phyloP scores from a whole-genome alignment of 495 filamentous ascomycete genomes.

The Aspergillus coremiiformis region DNA sequence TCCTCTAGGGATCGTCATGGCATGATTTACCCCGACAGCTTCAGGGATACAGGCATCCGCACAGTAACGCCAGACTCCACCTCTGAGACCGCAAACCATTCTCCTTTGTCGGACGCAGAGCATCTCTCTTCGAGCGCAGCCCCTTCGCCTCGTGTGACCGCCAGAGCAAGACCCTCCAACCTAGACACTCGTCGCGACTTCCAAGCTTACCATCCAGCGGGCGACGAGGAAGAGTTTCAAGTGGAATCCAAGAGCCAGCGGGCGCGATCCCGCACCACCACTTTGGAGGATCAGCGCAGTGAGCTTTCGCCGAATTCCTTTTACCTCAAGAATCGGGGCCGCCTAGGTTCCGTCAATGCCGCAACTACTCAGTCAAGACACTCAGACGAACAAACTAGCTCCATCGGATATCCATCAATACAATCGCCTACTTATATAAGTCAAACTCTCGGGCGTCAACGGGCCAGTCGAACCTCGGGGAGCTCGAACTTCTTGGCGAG shows the following conservation, averaged over 20 bases:
- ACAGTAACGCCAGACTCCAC: slow-evolving; percentile 43
- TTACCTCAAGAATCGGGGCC: slow-evolving; percentile 29
- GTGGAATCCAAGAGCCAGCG: slow-evolving; percentile 31
- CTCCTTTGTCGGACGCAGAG: slow-evolving; percentile 36
- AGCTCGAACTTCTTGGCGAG: slow-evolving; percentile 24
- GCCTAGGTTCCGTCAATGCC: slow-evolving; percentile 41
- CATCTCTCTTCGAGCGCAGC: slow-evolving; percentile 30
- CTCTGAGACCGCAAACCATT: slow-evolving; percentile 27
- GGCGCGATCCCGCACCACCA: slow-evolving; percentile 44
- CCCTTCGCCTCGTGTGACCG: slow-evolving; percentile 36
- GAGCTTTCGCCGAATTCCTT: slow-evolving; percentile 35
- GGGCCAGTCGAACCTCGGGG: slow-evolving; percentile 37
- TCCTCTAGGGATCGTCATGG: slow-evolving; percentile 47
- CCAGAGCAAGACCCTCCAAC: slow-evolving; percentile 28
- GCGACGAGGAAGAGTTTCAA: slow-evolving; percentile 29
- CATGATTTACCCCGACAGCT: slow-evolving; percentile 47
- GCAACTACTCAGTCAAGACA: slow-evolving; percentile 28
- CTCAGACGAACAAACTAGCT: slow-evolving; percentile 26
- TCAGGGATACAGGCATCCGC: slow-evolving; percentile 41
- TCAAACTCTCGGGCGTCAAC: slow-evolving; percentile 31
- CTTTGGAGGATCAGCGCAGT: slow-evolving; percentile 40
- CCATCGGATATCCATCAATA: slow-evolving; percentile 48
- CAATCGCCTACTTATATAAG: slow-evolving; percentile 34
- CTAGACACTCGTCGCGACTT: slow-evolving; percentile 25
- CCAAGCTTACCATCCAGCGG: slow-evolving; percentile 22